Percentiles rank a stretch among this genome's conserved stretches.
Conservation (phyloP, 805 yeast species). For the Hanseniaspora osmophila region DNA sequence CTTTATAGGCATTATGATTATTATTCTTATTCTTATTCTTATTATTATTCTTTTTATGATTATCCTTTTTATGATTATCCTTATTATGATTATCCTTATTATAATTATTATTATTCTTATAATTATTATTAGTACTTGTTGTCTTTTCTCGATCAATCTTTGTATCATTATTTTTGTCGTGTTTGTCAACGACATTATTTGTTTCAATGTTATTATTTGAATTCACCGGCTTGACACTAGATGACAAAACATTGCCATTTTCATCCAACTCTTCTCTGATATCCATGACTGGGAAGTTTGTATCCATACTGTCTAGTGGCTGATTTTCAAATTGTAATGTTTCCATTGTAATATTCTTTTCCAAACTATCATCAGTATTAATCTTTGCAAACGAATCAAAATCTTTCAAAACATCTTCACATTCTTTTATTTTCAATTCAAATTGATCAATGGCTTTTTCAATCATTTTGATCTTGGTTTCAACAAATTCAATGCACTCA, state of each 20-base stretch:
- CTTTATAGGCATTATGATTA: too few relatives aligned
- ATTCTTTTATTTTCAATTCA: slow-evolving; percentile 15
- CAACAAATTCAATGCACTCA: slow-evolving; percentile 15
- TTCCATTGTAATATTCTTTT: background rate
- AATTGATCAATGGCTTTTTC: background rate
- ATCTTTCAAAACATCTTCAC: slow-evolving; percentile 25
- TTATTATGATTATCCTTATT: slow-evolving; percentile 28
- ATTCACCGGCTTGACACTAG: slow-evolving; percentile 21
- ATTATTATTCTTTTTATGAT: slow-evolving; percentile 28
- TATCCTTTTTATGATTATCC: slow-evolving; percentile 70
- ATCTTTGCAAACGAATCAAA: background rate
- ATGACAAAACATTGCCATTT: slow-evolving; percentile 26
- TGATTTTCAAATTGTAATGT: background rate
- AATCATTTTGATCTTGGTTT: slow-evolving; percentile 10
- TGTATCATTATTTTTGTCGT: slow-evolving; percentile 24
- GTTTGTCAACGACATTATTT: slow-evolving; percentile 4
- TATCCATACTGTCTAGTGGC: background rate
- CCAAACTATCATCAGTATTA: background rate
- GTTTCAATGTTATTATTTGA: slow-evolving; percentile 15
- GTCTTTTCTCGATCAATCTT: too few relatives aligned
- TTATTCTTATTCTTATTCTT: too few relatives aligned
- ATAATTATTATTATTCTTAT: slow-evolving; percentile 1
- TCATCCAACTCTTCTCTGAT: slow-evolving; percentile 57
- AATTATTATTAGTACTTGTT: slow-evolving; percentile 1
- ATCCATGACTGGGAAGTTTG: slow-evolving; percentile 34